Base-by-base conservation (phyloP, 495 filamentous ascomycete species). In the Penicillium nucicola region DNA sequence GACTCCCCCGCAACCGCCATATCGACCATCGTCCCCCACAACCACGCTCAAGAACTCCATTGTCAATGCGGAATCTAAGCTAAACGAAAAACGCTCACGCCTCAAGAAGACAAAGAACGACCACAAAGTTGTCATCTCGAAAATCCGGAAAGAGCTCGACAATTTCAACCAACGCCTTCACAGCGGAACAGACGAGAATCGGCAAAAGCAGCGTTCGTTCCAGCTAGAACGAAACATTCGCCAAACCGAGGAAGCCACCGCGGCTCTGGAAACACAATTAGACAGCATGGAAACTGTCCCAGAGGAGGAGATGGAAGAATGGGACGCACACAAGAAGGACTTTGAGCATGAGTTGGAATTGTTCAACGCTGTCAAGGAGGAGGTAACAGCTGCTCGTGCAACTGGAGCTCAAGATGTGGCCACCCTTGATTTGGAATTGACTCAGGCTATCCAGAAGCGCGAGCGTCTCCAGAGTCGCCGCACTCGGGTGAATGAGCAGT, bases 1-100 rank as follows among this genome's bases (percentile, higher is more conserved):
- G 28, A 65, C 68, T 10, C 68, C 77, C 38, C 75, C 69, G 25
- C 80, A 84, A 52, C 81, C 85, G 18, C 77, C 82, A 13, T 82
- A 84, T 53, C 84, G 89, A 54, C 85, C 89, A 25, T 86, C 89
- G 39, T 95, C 90, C n/a, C 92, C 92, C 3, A 86, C 84, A 10
- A 92, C 91, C 5, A 97, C 92, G 0, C 77, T 97, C 30, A 88
- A 85, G 62, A 90, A 90, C 18, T 95, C 90, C 5, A 93, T 97
- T 47, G 78, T 83, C 40, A 82, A 88, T 13, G 86, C 87, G 13
- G 89, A 96, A 55, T 68, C 77, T 50, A 95, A 89, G 65, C 68
- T 95, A 32, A 81, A 80, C 43, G 90, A 95, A 36, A 84, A 87
- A 50, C 87, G 85, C 52, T 77, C 82, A 31, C 85, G 86, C 15